phyloP scores from a whole-genome alignment of 257 asterid species.

The Haberlea rhodopensis region DNA sequence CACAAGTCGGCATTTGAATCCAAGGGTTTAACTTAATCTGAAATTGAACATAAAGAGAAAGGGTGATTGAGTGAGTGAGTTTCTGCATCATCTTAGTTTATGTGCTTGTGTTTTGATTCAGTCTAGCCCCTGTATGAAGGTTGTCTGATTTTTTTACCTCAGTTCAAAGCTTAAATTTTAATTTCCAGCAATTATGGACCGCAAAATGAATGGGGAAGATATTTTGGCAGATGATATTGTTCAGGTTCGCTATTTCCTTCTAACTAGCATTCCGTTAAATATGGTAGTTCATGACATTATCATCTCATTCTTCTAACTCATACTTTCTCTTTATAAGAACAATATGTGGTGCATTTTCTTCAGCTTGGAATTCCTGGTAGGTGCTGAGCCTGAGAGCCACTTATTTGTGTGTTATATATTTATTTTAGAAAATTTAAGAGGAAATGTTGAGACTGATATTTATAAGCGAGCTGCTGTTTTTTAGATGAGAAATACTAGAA shows the following conservation, averaged over 20 bases:
- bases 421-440: slow-evolving; percentile 14
- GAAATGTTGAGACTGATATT: slow-evolving; percentile 1
- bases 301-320: slow-evolving; percentile 16
- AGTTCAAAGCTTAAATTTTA: slow-evolving; percentile 35
- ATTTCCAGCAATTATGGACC: slow-evolving; percentile 82
- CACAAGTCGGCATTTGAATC: too few species aligned
- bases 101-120: slow-evolving; percentile 18
- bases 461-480: slow-evolving; percentile 11
- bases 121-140: slow-evolving; percentile 22
- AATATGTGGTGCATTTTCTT: slow-evolving; percentile 13
- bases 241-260: slow-evolving; percentile 54
- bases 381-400: slow-evolving; percentile 12
- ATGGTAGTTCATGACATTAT: slow-evolving; percentile 6
- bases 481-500: slow-evolving; percentile 16
- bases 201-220: slow-evolving; percentile 79
- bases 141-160: slow-evolving; percentile 31
- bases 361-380: slow-evolving; percentile 15
- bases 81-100: slow-evolving; percentile 1
- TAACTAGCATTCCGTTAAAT: slow-evolving; percentile 13
- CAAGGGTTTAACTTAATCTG: background rate
- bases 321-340: slow-evolving; percentile 2
- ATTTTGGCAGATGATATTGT: slow-evolving; percentile 64
- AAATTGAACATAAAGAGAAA: background rate
- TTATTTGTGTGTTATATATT: slow-evolving; percentile 1
- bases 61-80: background rate